These are phyloP conservation scores for Candida sp. DNA, from an alignment of 1,139 yeast species.

Conservation along the genomic window DNA sequence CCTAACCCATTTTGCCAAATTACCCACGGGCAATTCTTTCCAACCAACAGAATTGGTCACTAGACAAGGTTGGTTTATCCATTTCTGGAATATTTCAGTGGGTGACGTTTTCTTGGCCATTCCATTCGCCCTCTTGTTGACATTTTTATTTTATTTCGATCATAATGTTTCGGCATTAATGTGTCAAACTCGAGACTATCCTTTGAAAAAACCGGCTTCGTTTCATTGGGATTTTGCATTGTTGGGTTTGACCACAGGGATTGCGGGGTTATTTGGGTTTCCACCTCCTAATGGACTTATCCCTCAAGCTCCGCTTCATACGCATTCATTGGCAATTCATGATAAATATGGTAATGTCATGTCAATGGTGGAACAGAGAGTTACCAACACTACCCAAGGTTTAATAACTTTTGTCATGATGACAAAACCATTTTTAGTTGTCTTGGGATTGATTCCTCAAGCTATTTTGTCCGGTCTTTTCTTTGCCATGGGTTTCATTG, in stretches of 20 bases:
- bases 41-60: constrained; percentile 55
- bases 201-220: constrained; percentile 78
- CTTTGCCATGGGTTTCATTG: constrained; percentile 88
- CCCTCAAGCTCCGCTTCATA: constrained; percentile 96
- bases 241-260: constrained; percentile 81
- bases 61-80: constrained; percentile 71
- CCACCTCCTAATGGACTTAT: constrained; percentile 97
- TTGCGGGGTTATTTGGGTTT: constrained; percentile 82
- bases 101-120: constrained; percentile 82
- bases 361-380: constrained; percentile 83
- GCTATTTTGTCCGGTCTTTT: constrained; percentile 90
- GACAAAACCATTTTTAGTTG: constrained; percentile 81
- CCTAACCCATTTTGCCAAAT: constrained; percentile 46
- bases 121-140: constrained; percentile 86
- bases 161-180: constrained; percentile 88
- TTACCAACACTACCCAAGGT: constrained; percentile 85
- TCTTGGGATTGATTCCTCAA: constrained; percentile 84
- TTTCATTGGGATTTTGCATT: constrained; percentile 93
- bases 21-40: constrained; percentile 75
- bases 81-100: constrained; percentile 72
- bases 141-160: constrained; percentile 86
- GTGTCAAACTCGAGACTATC: constrained; percentile 83
- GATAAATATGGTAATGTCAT: constrained; percentile 41
- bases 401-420: constrained; percentile 79
- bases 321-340: constrained; percentile 68